Conservation (phyloP, 2,329 filamentous ascomycete genomes). For the Teratosphaeria epicoccoides region DNA sequence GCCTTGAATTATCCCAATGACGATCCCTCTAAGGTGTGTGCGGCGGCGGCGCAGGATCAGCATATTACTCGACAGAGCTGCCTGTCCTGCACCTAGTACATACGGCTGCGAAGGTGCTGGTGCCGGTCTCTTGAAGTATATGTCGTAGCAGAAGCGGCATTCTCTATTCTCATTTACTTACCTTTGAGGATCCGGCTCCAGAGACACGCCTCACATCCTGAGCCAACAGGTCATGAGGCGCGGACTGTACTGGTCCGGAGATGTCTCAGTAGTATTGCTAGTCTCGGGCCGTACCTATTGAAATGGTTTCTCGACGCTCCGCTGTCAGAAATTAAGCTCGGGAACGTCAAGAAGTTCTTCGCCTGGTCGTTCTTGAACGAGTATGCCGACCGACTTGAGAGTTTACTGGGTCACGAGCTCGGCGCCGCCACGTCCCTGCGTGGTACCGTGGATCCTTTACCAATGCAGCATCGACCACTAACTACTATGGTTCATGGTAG, state of each 20-base stretch:
- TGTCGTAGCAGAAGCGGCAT: conserved; percentile 38
- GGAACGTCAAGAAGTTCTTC: conserved; percentile 55
- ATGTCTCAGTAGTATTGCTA: conserved; percentile 43
- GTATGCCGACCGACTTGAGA: conserved; percentile 42
- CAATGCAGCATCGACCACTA: conserved; percentile 6
- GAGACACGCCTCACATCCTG: conserved; percentile 38
- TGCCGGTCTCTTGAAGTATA: conserved; percentile 29
- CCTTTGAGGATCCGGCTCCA: conserved; percentile 41
- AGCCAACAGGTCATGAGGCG: conserved; percentile 32
- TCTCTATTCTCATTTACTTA: conserved; percentile 43
- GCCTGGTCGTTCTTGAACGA: conserved; percentile 50
- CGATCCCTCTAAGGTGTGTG: too few relatives aligned
- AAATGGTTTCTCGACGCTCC: conserved; percentile 53
- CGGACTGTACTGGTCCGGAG: conserved; percentile 45
- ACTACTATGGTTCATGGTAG: conserved; percentile 6
- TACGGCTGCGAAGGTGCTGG: neutral
- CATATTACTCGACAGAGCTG: too few relatives aligned
- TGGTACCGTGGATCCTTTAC: conserved; percentile 7
- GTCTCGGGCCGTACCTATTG: conserved; percentile 45
- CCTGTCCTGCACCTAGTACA: neutral
- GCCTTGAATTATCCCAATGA: too few relatives aligned
- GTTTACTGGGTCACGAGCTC: conserved; percentile 40
- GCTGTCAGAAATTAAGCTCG: conserved; percentile 43
- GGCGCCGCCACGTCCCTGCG: conserved; percentile 35
- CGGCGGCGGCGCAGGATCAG: too few relatives aligned